Evolutionary conservation across 371 early-diverging fungal species (phyloP), one percentile per base, ranked within the genome.

Genomic region (Fennellomyces sp.): DNA sequence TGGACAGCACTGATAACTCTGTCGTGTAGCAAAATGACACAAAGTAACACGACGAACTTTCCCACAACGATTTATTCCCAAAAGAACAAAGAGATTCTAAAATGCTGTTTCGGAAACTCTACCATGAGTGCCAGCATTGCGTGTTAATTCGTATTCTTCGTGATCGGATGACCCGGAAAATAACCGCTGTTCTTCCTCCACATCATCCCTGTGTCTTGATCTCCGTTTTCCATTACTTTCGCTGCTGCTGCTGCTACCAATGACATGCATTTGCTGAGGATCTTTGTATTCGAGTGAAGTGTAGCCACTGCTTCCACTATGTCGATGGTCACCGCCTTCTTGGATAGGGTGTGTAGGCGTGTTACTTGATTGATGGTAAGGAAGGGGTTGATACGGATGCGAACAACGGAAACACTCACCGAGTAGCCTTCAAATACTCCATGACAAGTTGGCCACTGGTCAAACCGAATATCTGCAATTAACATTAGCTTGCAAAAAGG

Each of bases 401-500:
- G n/a, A 41, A n/a, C n/a, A n/a, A n/a, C n/a, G n/a, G n/a, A n/a
- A n/a, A n/a, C 23, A 45, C 45, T 45, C 8, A 45, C 45, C 45
- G 45, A 8, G 45, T 45, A 31, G 52, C 3, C 28, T 54, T 54
- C 5, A 58, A 33, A 8, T 28, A 48, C 33, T 66, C 62, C 31
- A 61, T 30, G 4, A 54, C 27, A 11, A 51, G 33, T 27, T 61
- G 66, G 0, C 53, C 61, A 8, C 45, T 6, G 4, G 62, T 58
- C 25, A 66, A 28, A 2, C 58, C 41, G 17, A 31, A 2, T 10
- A 61, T 54, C 66, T 61, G n/a, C n/a, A n/a, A n/a, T n/a, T n/a
- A n/a, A n/a, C n/a, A n/a, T n/a, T n/a, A n/a, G n/a, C n/a, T n/a
- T n/a, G 5, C 4, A 31, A 19, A 30, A 31, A 26, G 23, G 28